These are phyloP conservation scores for Phyllosticta ampelicida DNA, from an alignment of 2,329 filamentous ascomycete genomes.

Conservation along the genomic window DNA sequence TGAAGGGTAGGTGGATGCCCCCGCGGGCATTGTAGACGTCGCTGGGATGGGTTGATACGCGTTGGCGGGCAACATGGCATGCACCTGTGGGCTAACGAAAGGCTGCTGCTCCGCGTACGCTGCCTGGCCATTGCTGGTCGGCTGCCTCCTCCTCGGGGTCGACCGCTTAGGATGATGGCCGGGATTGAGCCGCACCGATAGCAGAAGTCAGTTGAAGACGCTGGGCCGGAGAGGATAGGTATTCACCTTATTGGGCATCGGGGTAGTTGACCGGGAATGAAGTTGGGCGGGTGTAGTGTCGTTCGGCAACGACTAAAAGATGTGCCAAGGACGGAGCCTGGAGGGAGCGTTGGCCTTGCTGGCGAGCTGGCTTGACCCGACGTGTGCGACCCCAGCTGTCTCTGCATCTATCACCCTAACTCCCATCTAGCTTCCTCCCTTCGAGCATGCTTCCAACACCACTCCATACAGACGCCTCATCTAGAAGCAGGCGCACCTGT, in stretches of 20 bases:
- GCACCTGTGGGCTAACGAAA: conserved; percentile 9
- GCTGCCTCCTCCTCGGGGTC: conserved; percentile 7
- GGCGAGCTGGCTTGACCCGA: no score
- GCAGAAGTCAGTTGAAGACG: conserved; percentile 4
- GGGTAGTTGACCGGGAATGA: background rate
- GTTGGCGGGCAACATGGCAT: conserved; percentile 9
- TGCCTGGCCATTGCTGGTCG: conserved; percentile 7
- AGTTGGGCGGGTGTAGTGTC: background rate
- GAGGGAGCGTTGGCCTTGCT: background rate
- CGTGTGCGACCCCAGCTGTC: background rate
- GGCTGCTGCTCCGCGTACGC: conserved; percentile 7
- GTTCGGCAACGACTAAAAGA: background rate
- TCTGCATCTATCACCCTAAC: no score
- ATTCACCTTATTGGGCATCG: conserved; percentile 7
- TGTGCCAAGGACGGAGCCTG: background rate
- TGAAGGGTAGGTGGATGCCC: background rate
- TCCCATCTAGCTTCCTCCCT: no score
- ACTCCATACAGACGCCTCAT: background rate
- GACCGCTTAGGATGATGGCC: conserved; percentile 8
- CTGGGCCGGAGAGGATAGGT: background rate
- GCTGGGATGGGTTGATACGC: background rate
- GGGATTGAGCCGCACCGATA: conserved; percentile 8
- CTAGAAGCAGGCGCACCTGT: background rate
- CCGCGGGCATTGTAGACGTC: background rate
- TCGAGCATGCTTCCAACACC: background rate